phyloP scores from a whole-genome alignment of 257 asterid species.

The Thymus quinquecostatus region DNA sequence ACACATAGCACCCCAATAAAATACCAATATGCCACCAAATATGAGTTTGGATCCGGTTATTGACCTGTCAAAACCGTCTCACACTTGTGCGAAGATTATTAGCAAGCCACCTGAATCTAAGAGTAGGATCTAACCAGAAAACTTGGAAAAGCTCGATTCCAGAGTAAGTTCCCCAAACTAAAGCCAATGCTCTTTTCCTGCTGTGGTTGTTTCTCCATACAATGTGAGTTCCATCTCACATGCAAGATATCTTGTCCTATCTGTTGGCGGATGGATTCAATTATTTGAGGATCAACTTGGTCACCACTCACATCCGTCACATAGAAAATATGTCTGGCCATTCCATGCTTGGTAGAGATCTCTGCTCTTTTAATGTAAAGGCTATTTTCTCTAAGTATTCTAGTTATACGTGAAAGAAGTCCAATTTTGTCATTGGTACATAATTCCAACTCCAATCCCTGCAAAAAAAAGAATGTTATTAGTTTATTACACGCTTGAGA shows the following conservation, averaged over 20 bases:
- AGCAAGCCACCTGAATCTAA: neutral
- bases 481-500: neutral
- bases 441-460: conserved; percentile 75
- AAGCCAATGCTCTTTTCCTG: conserved; percentile 52
- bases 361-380: conserved; percentile 73
- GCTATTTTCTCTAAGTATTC: conserved; percentile 75
- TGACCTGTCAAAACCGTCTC: too few relatives aligned
- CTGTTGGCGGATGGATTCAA: conserved; percentile 66
- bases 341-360: conserved; percentile 68
- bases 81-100: neutral
- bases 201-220: conserved; percentile 34
- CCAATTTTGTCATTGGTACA: conserved; percentile 66
- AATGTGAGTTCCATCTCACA: conserved; percentile 50
- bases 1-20: too few relatives aligned
- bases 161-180: conserved; percentile 61
- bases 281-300: conserved; percentile 62
- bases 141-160: conserved; percentile 40
- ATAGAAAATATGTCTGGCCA: conserved; percentile 59
- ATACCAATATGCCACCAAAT: too few relatives aligned
- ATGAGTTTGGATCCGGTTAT: too few relatives aligned
- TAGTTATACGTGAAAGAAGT: conserved; percentile 70
- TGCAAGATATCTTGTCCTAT: conserved; percentile 61
- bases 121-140: conserved; percentile 40
- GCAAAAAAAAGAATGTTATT: conserved; percentile 26
- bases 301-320: conserved; percentile 68